Conservation (phyloP, 2,329 filamentous ascomycete species). For the Truncatella angustata region DNA sequence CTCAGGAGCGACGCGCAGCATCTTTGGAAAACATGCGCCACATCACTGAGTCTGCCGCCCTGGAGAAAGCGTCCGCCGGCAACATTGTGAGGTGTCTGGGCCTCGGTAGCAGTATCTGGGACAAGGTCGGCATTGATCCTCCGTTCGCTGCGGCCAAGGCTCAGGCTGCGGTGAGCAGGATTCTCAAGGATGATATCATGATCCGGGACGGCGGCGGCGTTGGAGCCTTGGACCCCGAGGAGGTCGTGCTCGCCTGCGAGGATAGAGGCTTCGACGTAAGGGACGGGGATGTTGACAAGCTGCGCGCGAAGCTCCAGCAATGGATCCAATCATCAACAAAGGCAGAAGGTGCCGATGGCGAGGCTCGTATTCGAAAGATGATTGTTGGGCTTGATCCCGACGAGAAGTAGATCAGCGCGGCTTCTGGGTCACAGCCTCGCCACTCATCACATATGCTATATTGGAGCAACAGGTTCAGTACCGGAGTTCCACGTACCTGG, state of each 20-base stretch:
- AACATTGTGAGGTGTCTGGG: conserved; percentile 26
- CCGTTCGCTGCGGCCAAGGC: conserved; percentile 55
- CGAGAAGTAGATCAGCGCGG: neutral
- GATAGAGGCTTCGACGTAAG: conserved; percentile 64
- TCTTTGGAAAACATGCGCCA: conserved; percentile 45
- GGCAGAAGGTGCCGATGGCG: conserved; percentile 32
- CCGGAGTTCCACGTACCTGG: no score
- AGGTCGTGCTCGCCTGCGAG: conserved; percentile 68
- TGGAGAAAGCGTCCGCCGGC: conserved; percentile 9
- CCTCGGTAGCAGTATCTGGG: conserved; percentile 48
- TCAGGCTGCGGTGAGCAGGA: conserved; percentile 54
- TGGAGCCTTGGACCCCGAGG: conserved; percentile 54
- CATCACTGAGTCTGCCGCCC: conserved; percentile 12
- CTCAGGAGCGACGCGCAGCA: conserved; percentile 49
- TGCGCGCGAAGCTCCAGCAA: conserved; percentile 44
- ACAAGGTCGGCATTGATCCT: conserved; percentile 46
- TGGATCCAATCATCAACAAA: conserved; percentile 47
- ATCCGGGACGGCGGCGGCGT: conserved; percentile 64
- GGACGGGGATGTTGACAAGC: conserved; percentile 54
- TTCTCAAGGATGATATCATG: conserved; percentile 70
- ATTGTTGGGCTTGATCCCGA: conserved; percentile 8
- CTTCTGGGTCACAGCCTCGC: neutral
- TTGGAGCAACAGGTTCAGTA: no score
- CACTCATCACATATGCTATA: no score
- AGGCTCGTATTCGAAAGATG: conserved; percentile 25